Evolutionary conservation across 441 rosid genomes (phyloP), one percentile per base, ranked within the genome.

Genomic region (Flueggea neowawraea): DNA sequence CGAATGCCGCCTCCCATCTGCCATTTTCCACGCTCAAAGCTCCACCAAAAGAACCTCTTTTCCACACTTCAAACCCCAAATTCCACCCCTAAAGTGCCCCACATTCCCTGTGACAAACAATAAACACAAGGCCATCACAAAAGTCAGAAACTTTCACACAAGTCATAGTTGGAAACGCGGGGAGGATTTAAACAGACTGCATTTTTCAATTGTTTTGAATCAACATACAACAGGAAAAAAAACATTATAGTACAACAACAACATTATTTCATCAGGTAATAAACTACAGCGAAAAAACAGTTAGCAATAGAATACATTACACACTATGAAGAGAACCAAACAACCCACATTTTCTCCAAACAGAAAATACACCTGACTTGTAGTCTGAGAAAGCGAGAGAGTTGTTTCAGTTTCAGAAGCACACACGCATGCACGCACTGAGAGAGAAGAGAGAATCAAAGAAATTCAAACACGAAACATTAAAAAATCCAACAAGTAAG

Each of bases 1-100:
- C 12, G 97, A 94, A 77, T 90, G 96, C 60, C 98, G 72, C 73
- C 96, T 65, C 64, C 84, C 87, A 41, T 89, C 95, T 70, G 73
- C 77, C 82, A 78, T 85, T 31, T 13, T 57, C 56, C 44, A 57
- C 44, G 13, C 48, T 60, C 13, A 70, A 63, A 41, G 16, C 65
- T 3, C 31, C 12, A 54, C 39, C 49, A 55, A 64, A 55, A 49
- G 51, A 43, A 16, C 14, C 28, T 41, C 58, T 55, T 64, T 11
- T 17, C 7, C 51, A 43, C 53, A 56, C 55, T 60, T 15, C 62
- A 77, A 69, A 65, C 60, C 36, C 63, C 69, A 51, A 61, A 39
- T 61, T 52, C 48, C 62, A 64, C 52, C 60, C 59, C 58, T 11
- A 72, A 41, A 39, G 17, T 39, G 45, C 58, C 7, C 62, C 52